phyloP scores from a whole-genome alignment of 176 grass and related monocot genomes.

The Aegilops longissima region DNA sequence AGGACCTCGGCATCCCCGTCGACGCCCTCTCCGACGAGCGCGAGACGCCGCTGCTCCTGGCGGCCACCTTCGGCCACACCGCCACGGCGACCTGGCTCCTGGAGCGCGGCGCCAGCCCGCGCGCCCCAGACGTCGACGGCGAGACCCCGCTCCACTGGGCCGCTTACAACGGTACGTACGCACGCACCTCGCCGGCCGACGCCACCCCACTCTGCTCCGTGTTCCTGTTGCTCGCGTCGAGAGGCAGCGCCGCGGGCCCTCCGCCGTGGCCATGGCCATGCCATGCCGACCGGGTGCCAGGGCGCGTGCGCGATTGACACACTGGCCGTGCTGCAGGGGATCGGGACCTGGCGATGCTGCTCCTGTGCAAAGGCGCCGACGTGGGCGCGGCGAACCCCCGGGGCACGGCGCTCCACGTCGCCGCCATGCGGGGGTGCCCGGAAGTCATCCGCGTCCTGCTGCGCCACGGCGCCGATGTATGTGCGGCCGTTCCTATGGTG shows the following conservation, averaged over 20 bases:
- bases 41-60: conserved; percentile 24
- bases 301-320: not conserved
- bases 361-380: conserved; percentile 20
- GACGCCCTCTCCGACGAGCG: not conserved
- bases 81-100: conserved; percentile 15
- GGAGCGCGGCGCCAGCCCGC: not conserved
- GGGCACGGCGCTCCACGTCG: conserved; percentile 17
- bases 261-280: too few relatives aligned
- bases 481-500: not conserved
- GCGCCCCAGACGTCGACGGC: not conserved
- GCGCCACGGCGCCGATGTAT: conserved; percentile 16
- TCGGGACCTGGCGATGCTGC: conserved; percentile 23
- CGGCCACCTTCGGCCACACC: conserved; percentile 13
- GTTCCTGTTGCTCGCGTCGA: too few relatives aligned
- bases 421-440: not conserved
- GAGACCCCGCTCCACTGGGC: conserved; percentile 31
- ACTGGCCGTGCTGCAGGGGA: not conserved
- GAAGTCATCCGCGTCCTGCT: conserved; percentile 2
- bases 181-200: not conserved
- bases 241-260: too few relatives aligned
- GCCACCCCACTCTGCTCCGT: not conserved
- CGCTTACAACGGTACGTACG: conserved; percentile 25
- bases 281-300: not conserved
- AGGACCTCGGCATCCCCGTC: conserved; percentile 1
- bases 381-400: conserved; percentile 2